Base-by-base conservation (phyloP, 805 yeast genomes). In the Kluyveromyces dobzhanskii region DNA sequence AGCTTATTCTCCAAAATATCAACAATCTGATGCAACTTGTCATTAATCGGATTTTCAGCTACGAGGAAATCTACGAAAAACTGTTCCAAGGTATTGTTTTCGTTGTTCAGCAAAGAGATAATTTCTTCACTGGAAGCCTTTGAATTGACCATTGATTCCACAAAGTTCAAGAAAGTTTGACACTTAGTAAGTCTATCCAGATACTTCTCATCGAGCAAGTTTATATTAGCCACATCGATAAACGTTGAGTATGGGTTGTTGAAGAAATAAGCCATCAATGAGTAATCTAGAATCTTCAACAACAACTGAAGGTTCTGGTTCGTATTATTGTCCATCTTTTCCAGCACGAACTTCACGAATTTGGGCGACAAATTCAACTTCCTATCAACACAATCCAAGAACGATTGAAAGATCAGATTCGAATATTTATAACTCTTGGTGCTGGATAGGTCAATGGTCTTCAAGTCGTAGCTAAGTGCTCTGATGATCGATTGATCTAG, bases 191-290 rank as follows among this genome's bases (percentile, higher is more conserved):
- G 41, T 36, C 52, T 40, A 16, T 49, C 41, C 10, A 56, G 43
- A 42, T 59, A 58, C 9, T 47, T 42, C n/a, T 53, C 58, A 31
- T 52, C 48, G 6, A 58, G 38, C 33, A 41, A 45, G 24, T 45
- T 52, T n/a, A 53, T 47, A 38, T 59, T 59, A 8, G 53, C 55
- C 7, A 61, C 62, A 34, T 59, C 64, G 38, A 59, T 57, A 40
- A 59, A 59, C 5, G 58, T 53, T 1, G 63, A 56, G 39, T 57
- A 59, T 7, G 64, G 61, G 37, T 55, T 58, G 28, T 54, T 54
- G 39, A 47, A 59, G 37, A 59, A 59, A 42, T 59, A 59, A 3
- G 61, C 48, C 64, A 59, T 59, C 25, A 59, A 35, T 2, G 61
- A 44, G 42, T 51, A 59, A 43, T 59, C 64, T 5, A 59, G 41